Conservation (phyloP, 495 filamentous ascomycete genomes). For the Articulospora tetracladia region DNA sequence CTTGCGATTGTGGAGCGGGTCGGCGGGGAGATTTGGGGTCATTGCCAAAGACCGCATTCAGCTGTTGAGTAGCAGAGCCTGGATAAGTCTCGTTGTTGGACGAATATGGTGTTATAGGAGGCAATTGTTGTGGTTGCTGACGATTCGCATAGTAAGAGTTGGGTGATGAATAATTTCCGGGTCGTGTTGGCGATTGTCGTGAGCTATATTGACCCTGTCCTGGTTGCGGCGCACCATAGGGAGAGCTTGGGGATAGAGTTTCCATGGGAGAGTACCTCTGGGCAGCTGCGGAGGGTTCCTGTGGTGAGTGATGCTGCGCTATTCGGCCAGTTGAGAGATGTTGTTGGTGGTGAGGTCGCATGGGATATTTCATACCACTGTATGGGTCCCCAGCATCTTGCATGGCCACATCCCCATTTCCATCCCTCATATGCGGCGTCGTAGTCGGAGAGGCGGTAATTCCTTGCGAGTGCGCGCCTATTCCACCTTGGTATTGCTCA, state of each 20-base stretch:
- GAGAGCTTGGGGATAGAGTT: conserved; percentile 55
- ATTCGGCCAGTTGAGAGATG: conserved; percentile 44
- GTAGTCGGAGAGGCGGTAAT: conserved; percentile 61
- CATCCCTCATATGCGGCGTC: conserved; percentile 65
- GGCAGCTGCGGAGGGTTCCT: conserved; percentile 68
- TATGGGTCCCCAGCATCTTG: conserved; percentile 81
- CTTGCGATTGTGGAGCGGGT: conserved; percentile 43
- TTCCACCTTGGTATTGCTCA: conserved; percentile 61
- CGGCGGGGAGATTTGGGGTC: conserved; percentile 73
- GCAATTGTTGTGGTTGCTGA: conserved; percentile 50
- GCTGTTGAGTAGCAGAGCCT: conserved; percentile 59
- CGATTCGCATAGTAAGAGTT: conserved; percentile 44
- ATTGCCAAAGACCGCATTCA: conserved; percentile 66
- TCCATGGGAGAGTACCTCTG: conserved; percentile 97
- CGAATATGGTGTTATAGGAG: conserved; percentile 65
- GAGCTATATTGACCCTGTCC: conserved; percentile 37
- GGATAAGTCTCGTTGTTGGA: conserved; percentile 60
- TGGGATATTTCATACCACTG: conserved; percentile 74
- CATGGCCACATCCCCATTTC: conserved; percentile 84
- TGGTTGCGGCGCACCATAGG: conserved; percentile 38
- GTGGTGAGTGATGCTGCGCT: conserved; percentile 50
- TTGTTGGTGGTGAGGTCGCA: conserved; percentile 62
- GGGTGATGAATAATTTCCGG: conserved; percentile 41
- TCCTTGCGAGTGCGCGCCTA: conserved; percentile 48
- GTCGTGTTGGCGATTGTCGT: conserved; percentile 47